Conservation (phyloP, 176 grass and related monocot species). For the Eragrostis curvula region DNA sequence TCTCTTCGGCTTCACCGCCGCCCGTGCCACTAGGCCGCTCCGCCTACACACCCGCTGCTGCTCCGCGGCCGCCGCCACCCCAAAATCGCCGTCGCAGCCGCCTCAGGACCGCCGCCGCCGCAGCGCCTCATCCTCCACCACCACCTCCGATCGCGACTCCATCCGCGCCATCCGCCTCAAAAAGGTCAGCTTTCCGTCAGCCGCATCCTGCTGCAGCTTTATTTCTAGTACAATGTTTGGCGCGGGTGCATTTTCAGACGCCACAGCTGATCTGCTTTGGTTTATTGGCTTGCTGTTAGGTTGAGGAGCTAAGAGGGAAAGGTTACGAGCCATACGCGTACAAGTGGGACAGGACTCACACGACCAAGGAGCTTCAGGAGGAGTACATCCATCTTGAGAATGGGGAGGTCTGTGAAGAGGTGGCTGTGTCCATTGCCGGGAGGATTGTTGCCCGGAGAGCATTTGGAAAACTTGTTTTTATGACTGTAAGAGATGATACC, state of each 20-base stretch:
- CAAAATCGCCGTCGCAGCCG: constrained; percentile 36
- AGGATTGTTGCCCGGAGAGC: constrained; percentile 82
- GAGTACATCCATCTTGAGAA: constrained; percentile 69
- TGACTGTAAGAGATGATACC: constrained; percentile 88
- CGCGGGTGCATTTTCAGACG: not conserved
- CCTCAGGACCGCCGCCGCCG: constrained; percentile 62
- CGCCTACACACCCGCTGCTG: constrained; percentile 45
- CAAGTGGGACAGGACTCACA: constrained; percentile 90
- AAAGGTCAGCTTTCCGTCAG: constrained; percentile 48
- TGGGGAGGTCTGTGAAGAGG: constrained; percentile 71
- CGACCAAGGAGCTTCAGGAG: constrained; percentile 77
- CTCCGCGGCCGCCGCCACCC: constrained; percentile 44
- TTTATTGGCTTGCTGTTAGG: constrained; percentile 50
- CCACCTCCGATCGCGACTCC: constrained; percentile 92
- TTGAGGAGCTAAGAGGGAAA: constrained; percentile 87
- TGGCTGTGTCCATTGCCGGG: constrained; percentile 71
- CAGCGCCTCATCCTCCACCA: constrained; percentile 55
- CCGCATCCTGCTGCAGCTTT: not conserved
- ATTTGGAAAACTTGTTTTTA: constrained; percentile 93
- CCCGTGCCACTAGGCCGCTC: constrained; percentile 41
- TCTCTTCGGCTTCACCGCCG: constrained; percentile 55
- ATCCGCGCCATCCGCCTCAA: constrained; percentile 93
- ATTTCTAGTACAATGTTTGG: not conserved
- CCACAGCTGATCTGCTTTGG: constrained; percentile 6
- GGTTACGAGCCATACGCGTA: constrained; percentile 92